Percentiles rank a stretch among this genome's conserved stretches.
These are phyloP conservation scores for Tulasnella calospora DNA, from an alignment of 768 basidiomycete species.

Conservation along the genomic window DNA sequence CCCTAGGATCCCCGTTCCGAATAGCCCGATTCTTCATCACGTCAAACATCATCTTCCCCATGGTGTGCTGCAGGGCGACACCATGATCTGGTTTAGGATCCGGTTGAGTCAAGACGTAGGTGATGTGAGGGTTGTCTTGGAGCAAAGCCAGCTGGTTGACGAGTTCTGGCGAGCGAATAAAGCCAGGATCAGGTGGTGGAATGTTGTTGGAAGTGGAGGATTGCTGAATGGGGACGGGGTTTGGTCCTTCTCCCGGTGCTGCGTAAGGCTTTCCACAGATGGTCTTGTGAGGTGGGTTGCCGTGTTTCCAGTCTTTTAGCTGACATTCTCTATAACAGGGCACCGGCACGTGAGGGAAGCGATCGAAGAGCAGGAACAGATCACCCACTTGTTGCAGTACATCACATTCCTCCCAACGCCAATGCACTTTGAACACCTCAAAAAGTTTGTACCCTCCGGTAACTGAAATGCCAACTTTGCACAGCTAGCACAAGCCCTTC, in stretches of 20 bases:
- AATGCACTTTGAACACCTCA: background rate
- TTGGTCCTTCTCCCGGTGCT: background rate
- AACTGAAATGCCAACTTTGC: background rate
- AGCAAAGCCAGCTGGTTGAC: background rate
- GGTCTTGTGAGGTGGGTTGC: background rate
- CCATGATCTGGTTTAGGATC: background rate
- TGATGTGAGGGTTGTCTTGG: background rate
- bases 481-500: background rate
- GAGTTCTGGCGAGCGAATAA: background rate
- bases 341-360: background rate
- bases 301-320: background rate
- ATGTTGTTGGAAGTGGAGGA: background rate
- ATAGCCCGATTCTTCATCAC: background rate
- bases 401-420: background rate
- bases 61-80: background rate
- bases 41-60: background rate
- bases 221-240: background rate
- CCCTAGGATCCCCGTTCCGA: background rate
- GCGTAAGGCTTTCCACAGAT: background rate
- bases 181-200: constrained; percentile 1
- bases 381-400: background rate
- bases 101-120: background rate
- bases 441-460: background rate
- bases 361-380: background rate
- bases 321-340: background rate